Conservation (phyloP, 768 basidiomycete species). For the Agaricus blazei region DNA sequence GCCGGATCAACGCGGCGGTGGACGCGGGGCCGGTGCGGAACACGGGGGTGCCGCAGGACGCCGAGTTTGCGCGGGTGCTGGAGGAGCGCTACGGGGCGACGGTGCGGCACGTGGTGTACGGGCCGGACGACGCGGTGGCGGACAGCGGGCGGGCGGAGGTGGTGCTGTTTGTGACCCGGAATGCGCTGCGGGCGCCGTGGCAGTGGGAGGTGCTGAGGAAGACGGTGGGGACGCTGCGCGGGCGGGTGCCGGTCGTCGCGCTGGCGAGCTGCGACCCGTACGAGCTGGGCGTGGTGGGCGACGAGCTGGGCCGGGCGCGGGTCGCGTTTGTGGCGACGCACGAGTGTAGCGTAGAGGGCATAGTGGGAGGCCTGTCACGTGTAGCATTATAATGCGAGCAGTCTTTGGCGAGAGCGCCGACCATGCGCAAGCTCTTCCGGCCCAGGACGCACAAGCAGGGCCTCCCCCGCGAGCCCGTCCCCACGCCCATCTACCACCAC, state of each 20-base stretch:
- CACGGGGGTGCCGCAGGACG: constrained; percentile 53
- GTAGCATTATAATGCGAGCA: neutral
- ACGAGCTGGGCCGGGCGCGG: constrained; percentile 14
- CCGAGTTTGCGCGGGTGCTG: constrained; percentile 40
- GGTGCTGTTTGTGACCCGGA: constrained; percentile 54
- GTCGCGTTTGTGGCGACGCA: constrained; percentile 46
- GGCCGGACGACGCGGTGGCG: constrained; percentile 6
- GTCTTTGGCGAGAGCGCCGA: neutral
- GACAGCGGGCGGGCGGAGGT: constrained; percentile 16
- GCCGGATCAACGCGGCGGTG: constrained; percentile 57
- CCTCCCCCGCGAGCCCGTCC: constrained; percentile 15
- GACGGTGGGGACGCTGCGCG: neutral
- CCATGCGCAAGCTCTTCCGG: constrained; percentile 60
- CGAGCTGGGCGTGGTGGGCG: constrained; percentile 33
- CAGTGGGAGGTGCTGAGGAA: constrained; percentile 38
- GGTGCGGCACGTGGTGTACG: constrained; percentile 46
- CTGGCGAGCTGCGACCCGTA: constrained; percentile 66
- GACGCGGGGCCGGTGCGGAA: constrained; percentile 48
- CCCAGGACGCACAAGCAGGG: constrained; percentile 41
- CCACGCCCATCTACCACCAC: constrained; percentile 2
- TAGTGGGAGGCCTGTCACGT: constrained; percentile 32
- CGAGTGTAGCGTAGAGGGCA: constrained; percentile 51
- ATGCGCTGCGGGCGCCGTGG: constrained; percentile 49
- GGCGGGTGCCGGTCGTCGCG: constrained; percentile 34
- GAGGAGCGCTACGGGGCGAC: constrained; percentile 16